These are phyloP conservation scores for Lasiosphaeria miniovina DNA, from an alignment of 495 filamentous ascomycete genomes.

Conservation along the genomic window DNA sequence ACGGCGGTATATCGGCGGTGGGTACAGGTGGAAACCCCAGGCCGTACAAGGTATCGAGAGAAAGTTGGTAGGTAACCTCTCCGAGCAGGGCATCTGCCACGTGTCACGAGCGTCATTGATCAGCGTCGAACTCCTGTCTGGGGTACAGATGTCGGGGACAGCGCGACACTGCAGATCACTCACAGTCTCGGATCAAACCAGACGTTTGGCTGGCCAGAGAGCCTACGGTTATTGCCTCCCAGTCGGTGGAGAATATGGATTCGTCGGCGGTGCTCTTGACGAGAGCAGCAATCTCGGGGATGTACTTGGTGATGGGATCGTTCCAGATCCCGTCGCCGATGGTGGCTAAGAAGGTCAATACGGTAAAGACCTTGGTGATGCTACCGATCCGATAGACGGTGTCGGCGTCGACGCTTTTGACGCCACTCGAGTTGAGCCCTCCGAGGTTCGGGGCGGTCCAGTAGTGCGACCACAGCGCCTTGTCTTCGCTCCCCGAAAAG, in stretches of 20 bases:
- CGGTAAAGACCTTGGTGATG: constrained; percentile 49
- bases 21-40: constrained; percentile 39
- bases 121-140: no score
- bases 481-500: constrained; percentile 41
- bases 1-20: constrained; percentile 42
- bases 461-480: constrained; percentile 45
- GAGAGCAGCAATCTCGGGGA: constrained; percentile 50
- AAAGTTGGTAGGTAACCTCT: constrained; percentile 40
- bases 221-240: constrained; percentile 55
- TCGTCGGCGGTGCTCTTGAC: constrained; percentile 33
- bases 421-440: constrained; percentile 37
- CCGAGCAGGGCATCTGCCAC: constrained; percentile 38
- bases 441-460: constrained; percentile 45
- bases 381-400: constrained; percentile 50
- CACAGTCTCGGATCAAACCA: constrained; percentile 47
- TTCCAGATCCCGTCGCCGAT: constrained; percentile 38
- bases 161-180: constrained; percentile 1
- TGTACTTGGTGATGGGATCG: constrained; percentile 45
- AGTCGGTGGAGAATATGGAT: constrained; percentile 40
- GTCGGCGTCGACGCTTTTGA: constrained; percentile 37
- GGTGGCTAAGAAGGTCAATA: constrained; percentile 41
- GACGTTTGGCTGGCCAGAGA: constrained; percentile 53
- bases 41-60: constrained; percentile 15
- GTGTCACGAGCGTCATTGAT: constrained; percentile 18
- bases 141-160: no score